Evolutionary conservation across 352 stramenopile species (phyloP).

Genomic region (Aphanomyces euteiches): DNA sequence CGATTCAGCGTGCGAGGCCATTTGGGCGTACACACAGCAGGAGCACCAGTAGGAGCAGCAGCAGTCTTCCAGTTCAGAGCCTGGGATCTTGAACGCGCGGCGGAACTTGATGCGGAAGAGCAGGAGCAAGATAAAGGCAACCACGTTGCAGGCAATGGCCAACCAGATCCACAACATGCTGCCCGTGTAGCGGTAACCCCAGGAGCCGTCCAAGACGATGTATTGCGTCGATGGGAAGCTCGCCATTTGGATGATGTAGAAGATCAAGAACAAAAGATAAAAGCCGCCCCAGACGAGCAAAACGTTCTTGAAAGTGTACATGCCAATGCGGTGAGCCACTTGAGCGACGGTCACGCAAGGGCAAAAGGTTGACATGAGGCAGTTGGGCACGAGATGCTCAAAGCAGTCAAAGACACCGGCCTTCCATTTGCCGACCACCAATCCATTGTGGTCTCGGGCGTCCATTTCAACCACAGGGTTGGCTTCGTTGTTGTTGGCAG

Average conservation of each 20-base stretch:
- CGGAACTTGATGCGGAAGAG: conserved; percentile 1
- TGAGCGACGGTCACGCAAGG: conserved; percentile 57
- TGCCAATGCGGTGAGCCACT: conserved; percentile 44
- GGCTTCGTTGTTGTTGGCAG: no score
- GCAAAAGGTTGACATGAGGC: conserved; percentile 47
- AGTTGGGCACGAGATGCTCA: conserved; percentile 47
- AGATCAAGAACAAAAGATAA: conserved; percentile 22
- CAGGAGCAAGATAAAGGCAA: background rate
- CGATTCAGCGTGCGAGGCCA: conserved; percentile 16
- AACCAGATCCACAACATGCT: background rate
- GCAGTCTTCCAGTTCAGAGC: conserved; percentile 10
- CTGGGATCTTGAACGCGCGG: conserved; percentile 17
- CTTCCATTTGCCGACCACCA: conserved; percentile 46
- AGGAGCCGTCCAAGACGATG: background rate
- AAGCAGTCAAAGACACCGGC: conserved; percentile 46
- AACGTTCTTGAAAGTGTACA: conserved; percentile 45
- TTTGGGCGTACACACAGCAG: conserved; percentile 24
- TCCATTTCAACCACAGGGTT: no score
- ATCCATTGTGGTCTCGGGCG: conserved; percentile 51
- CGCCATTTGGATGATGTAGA: conserved; percentile 1
- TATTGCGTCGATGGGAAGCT: background rate
- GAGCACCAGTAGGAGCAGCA: conserved; percentile 15
- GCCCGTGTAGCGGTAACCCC: background rate
- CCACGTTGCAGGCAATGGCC: background rate
- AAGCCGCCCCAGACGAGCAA: conserved; percentile 39